Conservation (phyloP, 2,329 filamentous ascomycete species). For the Tolypocladium capitatum region DNA sequence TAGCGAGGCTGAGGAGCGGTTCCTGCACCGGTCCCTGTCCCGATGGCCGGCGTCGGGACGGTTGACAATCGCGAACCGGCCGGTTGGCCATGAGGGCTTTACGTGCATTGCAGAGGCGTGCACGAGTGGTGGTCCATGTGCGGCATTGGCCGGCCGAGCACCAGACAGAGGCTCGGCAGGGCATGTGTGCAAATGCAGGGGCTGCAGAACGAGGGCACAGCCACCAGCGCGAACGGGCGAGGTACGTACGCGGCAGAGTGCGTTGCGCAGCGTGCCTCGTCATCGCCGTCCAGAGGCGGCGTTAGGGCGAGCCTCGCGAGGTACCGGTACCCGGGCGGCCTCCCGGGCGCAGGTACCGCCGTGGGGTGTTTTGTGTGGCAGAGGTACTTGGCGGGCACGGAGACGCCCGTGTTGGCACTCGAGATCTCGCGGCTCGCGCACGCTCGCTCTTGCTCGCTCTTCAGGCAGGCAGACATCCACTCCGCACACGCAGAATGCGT, state of each 20-base stretch:
- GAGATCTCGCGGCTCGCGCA: neutral
- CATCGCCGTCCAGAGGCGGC: conserved; percentile 18
- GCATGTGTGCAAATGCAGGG: too few relatives aligned
- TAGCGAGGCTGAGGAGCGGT: neutral
- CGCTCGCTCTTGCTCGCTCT: too few relatives aligned
- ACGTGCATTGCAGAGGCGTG: too few relatives aligned
- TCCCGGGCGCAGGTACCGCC: conserved; percentile 6
- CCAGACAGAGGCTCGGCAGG: too few relatives aligned
- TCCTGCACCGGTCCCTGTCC: neutral
- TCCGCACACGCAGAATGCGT: too few relatives aligned
- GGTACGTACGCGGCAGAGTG: neutral
- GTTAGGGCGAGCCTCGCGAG: conserved; percentile 2
- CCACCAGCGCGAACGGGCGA: too few relatives aligned
- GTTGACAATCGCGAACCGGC: neutral
- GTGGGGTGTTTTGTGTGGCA: neutral
- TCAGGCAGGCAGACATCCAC: neutral
- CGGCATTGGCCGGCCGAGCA: too few relatives aligned
- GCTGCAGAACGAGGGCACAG: too few relatives aligned
- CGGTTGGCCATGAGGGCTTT: neutral
- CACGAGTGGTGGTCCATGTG: too few relatives aligned
- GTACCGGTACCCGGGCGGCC: conserved; percentile 7
- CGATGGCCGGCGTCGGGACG: neutral
- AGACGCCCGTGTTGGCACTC: neutral
- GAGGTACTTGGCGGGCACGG: neutral
- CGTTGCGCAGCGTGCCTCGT: conserved; percentile 21